phyloP scores from a whole-genome alignment of 768 basidiomycete genomes.

The Podaxis pistillaris region DNA sequence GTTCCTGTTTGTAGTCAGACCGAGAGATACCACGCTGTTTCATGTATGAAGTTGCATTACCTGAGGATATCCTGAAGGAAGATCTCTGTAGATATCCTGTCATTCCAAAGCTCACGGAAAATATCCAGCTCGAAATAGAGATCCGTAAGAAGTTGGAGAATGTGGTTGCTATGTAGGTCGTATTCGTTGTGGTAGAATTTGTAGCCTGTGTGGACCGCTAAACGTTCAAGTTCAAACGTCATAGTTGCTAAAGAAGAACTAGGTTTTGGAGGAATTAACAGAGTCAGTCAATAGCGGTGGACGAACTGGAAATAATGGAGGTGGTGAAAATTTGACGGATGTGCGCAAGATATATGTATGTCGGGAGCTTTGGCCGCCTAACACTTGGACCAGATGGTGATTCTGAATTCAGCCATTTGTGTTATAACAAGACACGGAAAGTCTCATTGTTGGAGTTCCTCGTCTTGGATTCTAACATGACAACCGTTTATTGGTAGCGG shows the following conservation, averaged over 20 bases:
- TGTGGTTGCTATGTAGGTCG: background rate
- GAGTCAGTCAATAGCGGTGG: background rate
- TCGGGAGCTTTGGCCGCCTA: background rate
- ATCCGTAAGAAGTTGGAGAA: background rate
- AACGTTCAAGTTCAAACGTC: background rate
- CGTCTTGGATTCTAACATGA: background rate
- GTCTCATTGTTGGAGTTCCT: background rate
- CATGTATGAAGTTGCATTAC: background rate
- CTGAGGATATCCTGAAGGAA: background rate
- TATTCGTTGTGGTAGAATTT: background rate
- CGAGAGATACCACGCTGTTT: background rate
- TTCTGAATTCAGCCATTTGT: background rate
- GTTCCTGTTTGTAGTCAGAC: background rate
- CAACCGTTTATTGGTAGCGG: background rate
- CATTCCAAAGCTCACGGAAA: background rate
- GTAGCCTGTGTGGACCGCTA: background rate
- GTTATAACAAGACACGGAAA: background rate
- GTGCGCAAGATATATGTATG: background rate
- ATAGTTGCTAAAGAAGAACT: background rate
- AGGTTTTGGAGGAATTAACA: background rate
- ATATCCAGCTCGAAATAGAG: background rate
- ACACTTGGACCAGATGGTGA: background rate
- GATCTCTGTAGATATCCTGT: background rate
- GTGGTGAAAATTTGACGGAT: background rate
- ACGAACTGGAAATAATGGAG: background rate